Conservation (phyloP, 2,329 filamentous ascomycete genomes). For the Clonostachys solani region DNA sequence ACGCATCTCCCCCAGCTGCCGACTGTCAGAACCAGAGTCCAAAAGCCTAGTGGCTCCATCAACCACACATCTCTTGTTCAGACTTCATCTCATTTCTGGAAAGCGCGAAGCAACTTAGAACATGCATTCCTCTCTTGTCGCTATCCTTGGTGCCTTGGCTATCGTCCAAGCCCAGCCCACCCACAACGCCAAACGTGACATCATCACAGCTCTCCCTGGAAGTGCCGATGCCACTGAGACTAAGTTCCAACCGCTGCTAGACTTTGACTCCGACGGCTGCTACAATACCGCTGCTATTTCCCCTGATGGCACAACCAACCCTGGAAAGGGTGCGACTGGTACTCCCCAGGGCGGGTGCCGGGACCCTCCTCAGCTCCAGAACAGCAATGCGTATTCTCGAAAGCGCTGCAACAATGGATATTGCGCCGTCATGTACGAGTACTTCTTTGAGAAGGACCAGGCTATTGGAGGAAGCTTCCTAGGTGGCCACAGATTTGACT, state of each 20-base stretch:
- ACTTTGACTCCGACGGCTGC: constrained; percentile 33
- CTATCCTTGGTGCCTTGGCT: too few species aligned
- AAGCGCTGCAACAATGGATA: constrained; percentile 24
- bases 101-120: too few species aligned
- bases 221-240: constrained; percentile 24
- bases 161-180: neutral
- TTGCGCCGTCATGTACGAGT: constrained; percentile 24
- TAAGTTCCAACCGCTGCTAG: constrained; percentile 27
- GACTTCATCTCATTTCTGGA: too few species aligned
- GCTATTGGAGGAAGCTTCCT: constrained; percentile 19
- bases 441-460: constrained; percentile 40
- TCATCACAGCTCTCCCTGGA: constrained; percentile 20
- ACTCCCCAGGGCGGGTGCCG: constrained; percentile 21
- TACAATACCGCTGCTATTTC: constrained; percentile 43
- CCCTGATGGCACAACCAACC: constrained; percentile 22
- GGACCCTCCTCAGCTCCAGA: constrained; percentile 18
- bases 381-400: constrained; percentile 22
- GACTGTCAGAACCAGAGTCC: too few species aligned
- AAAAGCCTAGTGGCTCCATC: too few species aligned
- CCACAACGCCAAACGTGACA: constrained; percentile 13
- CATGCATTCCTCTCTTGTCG: too few species aligned
- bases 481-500: constrained; percentile 33
- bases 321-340: constrained; percentile 15
- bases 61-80: too few species aligned
- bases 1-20: too few species aligned